These are phyloP conservation scores for Fusarium sororula DNA, from an alignment of 2,329 filamentous ascomycete species.

Conservation along the genomic window DNA sequence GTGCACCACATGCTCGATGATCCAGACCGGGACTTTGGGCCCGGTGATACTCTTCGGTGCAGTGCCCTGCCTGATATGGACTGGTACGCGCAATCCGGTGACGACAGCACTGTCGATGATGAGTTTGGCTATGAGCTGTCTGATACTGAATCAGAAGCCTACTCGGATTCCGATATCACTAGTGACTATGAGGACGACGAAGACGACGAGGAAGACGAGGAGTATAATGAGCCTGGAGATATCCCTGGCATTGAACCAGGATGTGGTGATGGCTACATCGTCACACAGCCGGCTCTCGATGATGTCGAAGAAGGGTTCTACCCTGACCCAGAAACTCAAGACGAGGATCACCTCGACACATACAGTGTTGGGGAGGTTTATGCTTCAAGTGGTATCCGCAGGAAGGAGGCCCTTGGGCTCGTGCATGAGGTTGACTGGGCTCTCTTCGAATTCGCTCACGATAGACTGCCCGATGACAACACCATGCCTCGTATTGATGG, in stretches of 20 bases:
- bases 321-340: constrained; percentile 72
- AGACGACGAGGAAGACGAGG: constrained; percentile 63
- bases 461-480: constrained; percentile 77
- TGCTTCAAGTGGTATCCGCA: constrained; percentile 87
- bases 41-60: constrained; percentile 46
- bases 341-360: constrained; percentile 84
- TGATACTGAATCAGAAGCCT: constrained; percentile 66
- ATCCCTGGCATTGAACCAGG: constrained; percentile 80
- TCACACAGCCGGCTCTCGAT: constrained; percentile 92
- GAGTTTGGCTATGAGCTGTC: constrained; percentile 70
- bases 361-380: constrained; percentile 86
- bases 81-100: constrained; percentile 55
- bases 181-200: constrained; percentile 62
- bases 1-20: constrained; percentile 96
- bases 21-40: constrained; percentile 58
- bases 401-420: constrained; percentile 75
- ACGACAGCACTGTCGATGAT: constrained; percentile 58
- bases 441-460: constrained; percentile 79
- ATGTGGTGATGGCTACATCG: constrained; percentile 78
- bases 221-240: constrained; percentile 73
- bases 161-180: constrained; percentile 61
- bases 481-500: constrained; percentile 61
- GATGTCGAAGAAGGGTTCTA: constrained; percentile 87
- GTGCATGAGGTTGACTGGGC: constrained; percentile 97
- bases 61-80: constrained; percentile 52